Base-by-base conservation (phyloP, 2,329 filamentous ascomycete genomes). In the Byssochlamys sp. region DNA sequence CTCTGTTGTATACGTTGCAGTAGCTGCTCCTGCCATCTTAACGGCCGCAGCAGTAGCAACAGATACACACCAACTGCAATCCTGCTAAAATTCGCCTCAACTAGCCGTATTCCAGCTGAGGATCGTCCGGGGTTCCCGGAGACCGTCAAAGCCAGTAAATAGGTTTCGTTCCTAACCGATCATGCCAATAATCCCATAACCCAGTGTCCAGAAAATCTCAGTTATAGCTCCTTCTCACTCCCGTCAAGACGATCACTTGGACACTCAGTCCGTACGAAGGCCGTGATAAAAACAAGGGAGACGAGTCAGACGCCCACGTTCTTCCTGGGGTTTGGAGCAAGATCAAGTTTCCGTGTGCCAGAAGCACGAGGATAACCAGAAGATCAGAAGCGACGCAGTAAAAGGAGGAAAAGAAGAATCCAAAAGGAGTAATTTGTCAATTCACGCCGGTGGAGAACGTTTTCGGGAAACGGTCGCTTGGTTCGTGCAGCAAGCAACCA, bases 21-120 rank as follows among this genome's bases (percentile, higher is more conserved):
- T 73, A 59, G 72, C 66, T 60, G 72, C 67, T 58, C 72, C 73
- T 68, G 72, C 73, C 73, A 76, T 76, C 65, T 68, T 61, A 64
- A 60, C 62, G 61, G 52, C 29, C 49, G 39, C 69, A 63, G 59
- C 58, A 61, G 59, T 57, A 59, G 57, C 50, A n/a, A 54, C 56
- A 50, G 51, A 7, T 45, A 45, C 12, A 39, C 29, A 45, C 14
- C 45, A 55, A 53, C 27, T 54, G 66, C 70, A 73, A 69, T 60
- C 68, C 69, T 71, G 69, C 70, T 72, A 69, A 63, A 66, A 63
- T 65, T 66, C 57, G 55, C 50, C 59, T 62, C 39, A 35, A 19
- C 25, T 53, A 3, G 26, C 50, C 11, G 12, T 52, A 27, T 52
- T 52, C 24, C 50, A 45, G 39, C 19, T 19, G 39, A 45, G 39